Evolutionary conservation across 2,329 filamentous ascomycete species (phyloP), one percentile per base, ranked within the genome.

Genomic region (Tolypocladium capitatum): DNA sequence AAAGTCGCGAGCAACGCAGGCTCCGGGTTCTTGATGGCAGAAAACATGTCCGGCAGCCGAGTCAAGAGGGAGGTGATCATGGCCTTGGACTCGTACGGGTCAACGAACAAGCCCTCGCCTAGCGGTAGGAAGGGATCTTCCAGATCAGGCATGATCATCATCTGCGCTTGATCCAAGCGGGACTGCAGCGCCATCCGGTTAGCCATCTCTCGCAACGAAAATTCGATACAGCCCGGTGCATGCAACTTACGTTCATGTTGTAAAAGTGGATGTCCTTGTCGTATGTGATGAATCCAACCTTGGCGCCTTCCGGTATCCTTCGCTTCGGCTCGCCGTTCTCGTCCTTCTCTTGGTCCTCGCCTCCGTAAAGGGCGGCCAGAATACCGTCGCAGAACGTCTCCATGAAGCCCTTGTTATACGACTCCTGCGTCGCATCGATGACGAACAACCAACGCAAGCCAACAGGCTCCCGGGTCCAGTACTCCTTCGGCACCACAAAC

Each of bases 201-300:
- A 50, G 34, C 48, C 53, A 47, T 13, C 2, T 8, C 7, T 20
- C 18, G 21, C 32, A 10, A 20, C 5, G 2, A 27, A 18, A 11
- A 24, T 16, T 35, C 5, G 6, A 34, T 3, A 7, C 2, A 21
- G 31, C 16, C 13, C 31, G n/a, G 42, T 45, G 20, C 27, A 32
- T 45, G 20, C 27, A 32, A 75, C 83, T 69, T 71, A 86, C 81
- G 59, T 83, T 88, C 57, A 95, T 81, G 60, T 97, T 97, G 72
- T 97, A 98, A 64, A 97, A 98, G 62, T 98, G 92, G 50, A 98
- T 85, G 58, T 96, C 89, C 66, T 88, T 91, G 70, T 98, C 92
- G 63, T 84, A 98, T 1, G 92, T 96, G 53, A 97, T 82, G 62
- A 98, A 95, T 45, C 91, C 92, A 51, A 98, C 81, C 69, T 88